Conservation (phyloP, 2,329 filamentous ascomycete species). For the Aspergillus calidoustus region DNA sequence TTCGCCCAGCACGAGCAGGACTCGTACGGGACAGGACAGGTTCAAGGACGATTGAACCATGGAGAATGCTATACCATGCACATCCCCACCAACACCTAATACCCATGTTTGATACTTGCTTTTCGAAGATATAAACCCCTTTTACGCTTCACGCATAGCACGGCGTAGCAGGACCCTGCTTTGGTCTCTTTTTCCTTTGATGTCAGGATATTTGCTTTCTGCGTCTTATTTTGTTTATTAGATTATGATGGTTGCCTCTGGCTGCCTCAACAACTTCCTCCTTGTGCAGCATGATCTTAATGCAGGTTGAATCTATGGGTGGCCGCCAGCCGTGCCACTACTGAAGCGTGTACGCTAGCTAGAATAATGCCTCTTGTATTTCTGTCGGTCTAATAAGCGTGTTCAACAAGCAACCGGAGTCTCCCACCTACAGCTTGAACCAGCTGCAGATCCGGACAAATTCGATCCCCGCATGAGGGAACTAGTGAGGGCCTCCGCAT, state of each 20-base stretch:
- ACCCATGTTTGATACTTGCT: constrained; percentile 12
- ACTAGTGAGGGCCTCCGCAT: constrained; percentile 6
- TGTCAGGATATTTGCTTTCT: constrained; percentile 18
- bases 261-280: neutral
- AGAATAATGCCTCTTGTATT: constrained; percentile 11
- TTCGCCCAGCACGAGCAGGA: constrained; percentile 40
- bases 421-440: neutral
- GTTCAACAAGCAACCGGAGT: neutral
- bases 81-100: constrained; percentile 9
- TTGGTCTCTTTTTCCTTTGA: constrained; percentile 13
- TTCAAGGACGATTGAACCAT: constrained; percentile 37
- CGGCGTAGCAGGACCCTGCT: constrained; percentile 22
- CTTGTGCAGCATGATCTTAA: constrained; percentile 6
- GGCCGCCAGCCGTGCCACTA: constrained; percentile 12
- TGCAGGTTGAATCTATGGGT: neutral
- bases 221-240: constrained; percentile 20
- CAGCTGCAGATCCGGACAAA: constrained; percentile 18
- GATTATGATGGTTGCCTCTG: neutral
- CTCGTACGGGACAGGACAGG: constrained; percentile 36
- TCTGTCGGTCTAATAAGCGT: neutral
- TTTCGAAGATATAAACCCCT: constrained; percentile 14
- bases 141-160: constrained; percentile 27
- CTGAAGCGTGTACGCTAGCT: constrained; percentile 13
- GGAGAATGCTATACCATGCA: neutral
- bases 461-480: constrained; percentile 8